A percentile compares a stretch with the other conserved stretches of the same genome.
Conservation (phyloP, 768 basidiomycete species). For the Russula brevipes region DNA sequence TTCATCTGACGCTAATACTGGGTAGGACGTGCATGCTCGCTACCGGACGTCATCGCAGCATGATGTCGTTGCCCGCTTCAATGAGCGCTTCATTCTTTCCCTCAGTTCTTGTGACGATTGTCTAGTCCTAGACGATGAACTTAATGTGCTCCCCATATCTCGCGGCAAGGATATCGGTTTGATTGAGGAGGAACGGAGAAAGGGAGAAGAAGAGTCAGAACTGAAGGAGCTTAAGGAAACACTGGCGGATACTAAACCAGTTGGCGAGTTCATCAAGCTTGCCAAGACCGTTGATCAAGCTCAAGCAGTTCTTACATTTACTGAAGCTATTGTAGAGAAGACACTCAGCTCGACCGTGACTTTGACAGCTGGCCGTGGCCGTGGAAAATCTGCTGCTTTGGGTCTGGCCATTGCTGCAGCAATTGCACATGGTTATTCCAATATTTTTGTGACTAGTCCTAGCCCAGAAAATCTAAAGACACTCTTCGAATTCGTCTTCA, state of each 20-base stretch:
- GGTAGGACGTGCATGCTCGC: constrained; percentile 88
- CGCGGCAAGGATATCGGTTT: constrained; percentile 88
- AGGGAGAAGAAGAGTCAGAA: constrained; percentile 52
- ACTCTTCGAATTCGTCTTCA: constrained; percentile 96
- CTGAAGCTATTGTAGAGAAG: constrained; percentile 90
- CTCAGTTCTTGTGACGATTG: constrained; percentile 91
- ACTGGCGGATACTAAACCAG: constrained; percentile 76
- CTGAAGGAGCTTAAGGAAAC: constrained; percentile 74
- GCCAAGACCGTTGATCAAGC: constrained; percentile 94
- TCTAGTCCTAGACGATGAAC: constrained; percentile 92
- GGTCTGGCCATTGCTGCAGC: constrained; percentile 93
- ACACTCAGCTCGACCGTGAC: constrained; percentile 92
- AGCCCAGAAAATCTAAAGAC: constrained; percentile 98
- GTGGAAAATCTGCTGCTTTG: constrained; percentile 96
- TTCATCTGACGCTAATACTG: not conserved
- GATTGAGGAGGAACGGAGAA: constrained; percentile 47
- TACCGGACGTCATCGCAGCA: constrained; percentile 92
- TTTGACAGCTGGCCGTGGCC: constrained; percentile 88
- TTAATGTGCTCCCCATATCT: constrained; percentile 95
- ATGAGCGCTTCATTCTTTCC: constrained; percentile 97
- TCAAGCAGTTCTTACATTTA: constrained; percentile 88
- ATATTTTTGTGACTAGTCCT: constrained; percentile 97
- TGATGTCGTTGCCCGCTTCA: constrained; percentile 88
- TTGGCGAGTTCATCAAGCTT: constrained; percentile 84
- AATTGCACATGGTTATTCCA: constrained; percentile 88